Base-by-base conservation (phyloP, 108 stramenopile genomes). In the Poteriospumella lacustris region DNA sequence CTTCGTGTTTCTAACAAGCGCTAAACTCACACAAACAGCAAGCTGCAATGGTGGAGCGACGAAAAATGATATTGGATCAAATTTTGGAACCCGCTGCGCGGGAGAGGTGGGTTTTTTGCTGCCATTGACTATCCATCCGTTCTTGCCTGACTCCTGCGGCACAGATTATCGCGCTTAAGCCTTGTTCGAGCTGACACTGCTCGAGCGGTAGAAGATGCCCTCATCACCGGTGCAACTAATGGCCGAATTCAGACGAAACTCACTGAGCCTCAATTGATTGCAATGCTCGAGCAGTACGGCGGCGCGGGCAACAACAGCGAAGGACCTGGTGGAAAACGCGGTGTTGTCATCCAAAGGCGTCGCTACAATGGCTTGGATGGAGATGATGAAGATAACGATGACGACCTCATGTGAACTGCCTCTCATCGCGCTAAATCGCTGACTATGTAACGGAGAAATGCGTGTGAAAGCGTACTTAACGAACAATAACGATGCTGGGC, bases 61-160 rank as follows among this genome's bases (percentile, higher is more conserved):
- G 60, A 64, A 64, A 3, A 64, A 24, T 19, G 28, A 64, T 64
- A 34, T 24, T 64, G 3, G 60, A 64, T 64, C 60, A 64, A 64
- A 24, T 64, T 64, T 64, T 64, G 36, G 60, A 64, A 64, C 60
- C 60, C 36, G 31, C 29, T 33, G 60, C 60, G 9, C 28, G 36
- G 31, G 60, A 64, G 36, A 64, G 60, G 60, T 64, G 28, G 9
- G 31, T 64, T 34, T 3, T 31, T 5, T 64, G 36, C 31, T 64
- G 15, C 36, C 5, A 5, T 31, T 12, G 60, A 26, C 19, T 15
- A 19, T 9, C 47, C 47, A 52, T 52, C 47, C 9, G 9, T 19
- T 52, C 9, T 52, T 19, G 47, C 19, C 19, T 9, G 9, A 15
- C 47, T 52, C 19, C 15, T 52, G 9, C 9, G 9, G 28, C 9